Evolutionary conservation across 192 early-diverging fungal genomes (phyloP).

Genomic region (Coemansia sp.): DNA sequence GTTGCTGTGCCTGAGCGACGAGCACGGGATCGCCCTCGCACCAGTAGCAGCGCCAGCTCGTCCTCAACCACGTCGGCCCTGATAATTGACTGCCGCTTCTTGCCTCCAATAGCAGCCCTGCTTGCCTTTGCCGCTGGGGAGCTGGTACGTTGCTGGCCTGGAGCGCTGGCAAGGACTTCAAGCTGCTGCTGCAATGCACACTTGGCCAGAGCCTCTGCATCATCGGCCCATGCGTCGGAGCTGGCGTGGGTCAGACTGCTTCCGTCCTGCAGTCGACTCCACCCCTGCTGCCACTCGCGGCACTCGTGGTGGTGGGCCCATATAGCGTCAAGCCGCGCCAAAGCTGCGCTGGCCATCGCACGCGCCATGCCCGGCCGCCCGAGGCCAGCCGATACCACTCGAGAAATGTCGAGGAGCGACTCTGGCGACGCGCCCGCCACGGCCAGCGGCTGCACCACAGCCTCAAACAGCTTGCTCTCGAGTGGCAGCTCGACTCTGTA

Average conservation of each 20-base stretch:
- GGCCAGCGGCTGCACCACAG: slow-evolving; percentile 37
- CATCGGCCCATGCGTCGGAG: neutral
- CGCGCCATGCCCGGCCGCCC: slow-evolving; percentile 15
- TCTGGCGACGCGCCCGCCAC: slow-evolving; percentile 31
- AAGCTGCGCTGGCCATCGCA: slow-evolving; percentile 18
- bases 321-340: slow-evolving; percentile 35
- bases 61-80: slow-evolving; percentile 18
- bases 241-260: neutral
- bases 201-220: neutral
- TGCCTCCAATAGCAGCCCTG: neutral
- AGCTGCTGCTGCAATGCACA: slow-evolving; percentile 13
- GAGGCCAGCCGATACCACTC: slow-evolving; percentile 17
- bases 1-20: neutral
- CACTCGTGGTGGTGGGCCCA: slow-evolving; percentile 39
- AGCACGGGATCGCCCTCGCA: slow-evolving; percentile 22
- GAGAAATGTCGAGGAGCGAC: slow-evolving; percentile 33
- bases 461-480: slow-evolving; percentile 17
- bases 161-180: slow-evolving; percentile 5
- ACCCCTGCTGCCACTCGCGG: slow-evolving; percentile 35
- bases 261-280: slow-evolving; percentile 29
- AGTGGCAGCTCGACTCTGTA: slow-evolving; percentile 3
- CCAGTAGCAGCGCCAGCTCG: slow-evolving; percentile 36
- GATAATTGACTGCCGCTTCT: neutral
- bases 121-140: neutral
- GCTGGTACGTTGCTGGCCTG: slow-evolving; percentile 9